Conservation (phyloP, 2,329 filamentous ascomycete genomes). For the Leptographium flavum region DNA sequence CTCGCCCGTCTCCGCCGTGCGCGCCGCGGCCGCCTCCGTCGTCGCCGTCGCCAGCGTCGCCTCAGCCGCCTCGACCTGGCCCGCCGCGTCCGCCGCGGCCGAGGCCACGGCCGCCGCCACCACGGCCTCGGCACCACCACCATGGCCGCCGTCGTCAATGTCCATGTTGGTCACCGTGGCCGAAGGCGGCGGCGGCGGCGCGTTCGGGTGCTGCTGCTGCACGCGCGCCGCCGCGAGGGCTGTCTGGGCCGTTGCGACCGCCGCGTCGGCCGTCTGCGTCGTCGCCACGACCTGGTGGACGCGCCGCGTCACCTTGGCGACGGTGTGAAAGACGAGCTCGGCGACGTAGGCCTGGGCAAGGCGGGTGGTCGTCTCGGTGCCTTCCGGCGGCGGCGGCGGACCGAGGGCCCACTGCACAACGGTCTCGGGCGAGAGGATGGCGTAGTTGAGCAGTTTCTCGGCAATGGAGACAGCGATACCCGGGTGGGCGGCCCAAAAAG, state of each 20-base stretch:
- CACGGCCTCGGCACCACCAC: neutral
- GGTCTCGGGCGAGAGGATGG: slow-evolving; percentile 71
- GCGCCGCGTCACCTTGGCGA: slow-evolving; percentile 78
- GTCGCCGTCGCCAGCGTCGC: slow-evolving; percentile 18
- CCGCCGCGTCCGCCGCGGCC: slow-evolving; percentile 13
- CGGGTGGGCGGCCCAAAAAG: slow-evolving; percentile 86
- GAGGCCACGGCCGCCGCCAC: slow-evolving; percentile 25
- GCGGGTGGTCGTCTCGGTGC: slow-evolving; percentile 51
- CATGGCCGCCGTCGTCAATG: slow-evolving; percentile 15
- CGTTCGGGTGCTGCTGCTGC: slow-evolving; percentile 23
- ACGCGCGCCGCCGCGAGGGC: slow-evolving; percentile 19
- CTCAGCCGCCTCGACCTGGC: slow-evolving; percentile 8
- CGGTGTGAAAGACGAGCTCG: slow-evolving; percentile 79
- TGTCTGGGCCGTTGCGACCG: slow-evolving; percentile 15
- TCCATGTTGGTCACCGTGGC: slow-evolving; percentile 20
- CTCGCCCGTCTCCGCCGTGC: slow-evolving; percentile 56
- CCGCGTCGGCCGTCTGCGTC: slow-evolving; percentile 12
- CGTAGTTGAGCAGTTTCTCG: slow-evolving; percentile 95
- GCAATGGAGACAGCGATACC: slow-evolving; percentile 85
- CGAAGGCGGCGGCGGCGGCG: neutral
- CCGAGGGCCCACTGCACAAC: slow-evolving; percentile 82
- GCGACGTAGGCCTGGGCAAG: slow-evolving; percentile 67
- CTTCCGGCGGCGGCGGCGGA: slow-evolving; percentile 69
- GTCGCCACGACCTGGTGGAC: slow-evolving; percentile 61
- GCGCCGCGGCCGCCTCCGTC: slow-evolving; percentile 21